Conservation (phyloP, 2,329 filamentous ascomycete species). For the Colletotrichum sp. region DNA sequence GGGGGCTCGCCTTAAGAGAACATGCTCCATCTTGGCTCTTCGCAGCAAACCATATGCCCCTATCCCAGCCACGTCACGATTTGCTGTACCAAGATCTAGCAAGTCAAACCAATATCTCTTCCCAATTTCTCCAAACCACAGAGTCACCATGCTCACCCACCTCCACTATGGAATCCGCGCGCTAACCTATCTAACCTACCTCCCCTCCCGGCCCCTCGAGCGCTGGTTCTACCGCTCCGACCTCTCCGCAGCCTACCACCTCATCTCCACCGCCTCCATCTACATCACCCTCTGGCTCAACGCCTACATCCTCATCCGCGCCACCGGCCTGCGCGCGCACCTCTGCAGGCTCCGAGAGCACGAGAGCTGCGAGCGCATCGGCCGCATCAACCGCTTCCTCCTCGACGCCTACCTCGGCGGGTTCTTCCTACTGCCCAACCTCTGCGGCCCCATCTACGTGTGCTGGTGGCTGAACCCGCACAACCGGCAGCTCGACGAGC, state of each 20-base stretch:
- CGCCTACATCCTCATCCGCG: background rate
- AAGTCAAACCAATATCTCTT: background rate
- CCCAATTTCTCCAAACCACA: background rate
- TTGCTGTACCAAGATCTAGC: background rate
- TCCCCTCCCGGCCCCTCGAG: background rate
- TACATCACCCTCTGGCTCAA: background rate
- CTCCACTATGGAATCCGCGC: background rate
- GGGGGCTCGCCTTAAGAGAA: background rate
- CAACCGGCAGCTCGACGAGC: background rate
- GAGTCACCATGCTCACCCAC: background rate
- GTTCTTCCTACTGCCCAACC: constrained; percentile 5
- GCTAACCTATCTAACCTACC: background rate
- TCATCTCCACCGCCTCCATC: background rate
- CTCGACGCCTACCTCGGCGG: constrained; percentile 3
- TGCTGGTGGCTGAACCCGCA: background rate
- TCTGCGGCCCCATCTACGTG: background rate
- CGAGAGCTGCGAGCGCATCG: background rate
- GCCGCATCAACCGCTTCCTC: background rate
- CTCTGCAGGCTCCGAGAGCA: background rate
- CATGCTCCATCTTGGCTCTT: background rate
- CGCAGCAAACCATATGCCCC: rapidly evolving
- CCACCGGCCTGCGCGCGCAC: background rate
- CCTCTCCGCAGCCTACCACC: background rate
- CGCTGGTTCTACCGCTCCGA: background rate
- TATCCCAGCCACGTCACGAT: background rate